Percentiles rank a stretch among this genome's conserved stretches.
phyloP scores from a whole-genome alignment of 1,139 yeast species.

The Geotrichum restrictum region DNA sequence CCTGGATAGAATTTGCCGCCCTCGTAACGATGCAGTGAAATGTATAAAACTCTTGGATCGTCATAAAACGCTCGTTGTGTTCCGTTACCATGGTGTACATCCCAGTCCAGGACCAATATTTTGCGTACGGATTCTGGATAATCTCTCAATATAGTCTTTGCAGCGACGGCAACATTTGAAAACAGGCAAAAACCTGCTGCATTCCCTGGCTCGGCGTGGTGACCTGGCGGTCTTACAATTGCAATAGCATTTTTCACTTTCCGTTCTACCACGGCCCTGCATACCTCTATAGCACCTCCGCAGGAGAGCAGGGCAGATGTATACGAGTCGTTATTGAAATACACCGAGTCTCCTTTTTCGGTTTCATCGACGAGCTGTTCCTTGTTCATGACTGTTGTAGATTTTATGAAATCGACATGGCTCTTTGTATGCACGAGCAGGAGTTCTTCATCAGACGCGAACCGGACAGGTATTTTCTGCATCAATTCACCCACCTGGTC shows the following conservation, averaged over 20 bases:
- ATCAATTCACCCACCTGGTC: slow-evolving; percentile 83
- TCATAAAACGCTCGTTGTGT: slow-evolving; percentile 88
- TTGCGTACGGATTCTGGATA: slow-evolving; percentile 86
- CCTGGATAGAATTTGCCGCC: slow-evolving; percentile 94
- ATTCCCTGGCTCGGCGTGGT: slow-evolving; percentile 95
- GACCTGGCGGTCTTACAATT: slow-evolving; percentile 97
- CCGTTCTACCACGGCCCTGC: slow-evolving; percentile 92
- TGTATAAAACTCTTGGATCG: slow-evolving; percentile 85
- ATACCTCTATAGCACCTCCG: slow-evolving; percentile 96
- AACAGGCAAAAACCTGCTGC: slow-evolving; percentile 97
- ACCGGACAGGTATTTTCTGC: slow-evolving; percentile 85
- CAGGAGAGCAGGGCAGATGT: slow-evolving; percentile 87
- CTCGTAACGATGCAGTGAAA: slow-evolving; percentile 89
- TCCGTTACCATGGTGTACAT: slow-evolving; percentile 97
- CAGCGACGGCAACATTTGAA: slow-evolving; percentile 96
- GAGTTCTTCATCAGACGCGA: slow-evolving; percentile 83
- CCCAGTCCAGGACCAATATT: slow-evolving; percentile 92
- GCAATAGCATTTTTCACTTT: slow-evolving; percentile 88
- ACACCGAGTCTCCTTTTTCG: slow-evolving; percentile 89
- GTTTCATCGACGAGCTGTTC: slow-evolving; percentile 79
- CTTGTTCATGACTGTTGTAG: slow-evolving; percentile 74
- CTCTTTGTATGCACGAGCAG: slow-evolving; percentile 78
- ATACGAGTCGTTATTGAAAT: slow-evolving; percentile 86
- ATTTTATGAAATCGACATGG: slow-evolving; percentile 70
- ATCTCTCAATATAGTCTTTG: slow-evolving; percentile 71